These are phyloP conservation scores for Gossypium longicalyx DNA, from an alignment of 345 rosid species.

Conservation along the genomic window DNA sequence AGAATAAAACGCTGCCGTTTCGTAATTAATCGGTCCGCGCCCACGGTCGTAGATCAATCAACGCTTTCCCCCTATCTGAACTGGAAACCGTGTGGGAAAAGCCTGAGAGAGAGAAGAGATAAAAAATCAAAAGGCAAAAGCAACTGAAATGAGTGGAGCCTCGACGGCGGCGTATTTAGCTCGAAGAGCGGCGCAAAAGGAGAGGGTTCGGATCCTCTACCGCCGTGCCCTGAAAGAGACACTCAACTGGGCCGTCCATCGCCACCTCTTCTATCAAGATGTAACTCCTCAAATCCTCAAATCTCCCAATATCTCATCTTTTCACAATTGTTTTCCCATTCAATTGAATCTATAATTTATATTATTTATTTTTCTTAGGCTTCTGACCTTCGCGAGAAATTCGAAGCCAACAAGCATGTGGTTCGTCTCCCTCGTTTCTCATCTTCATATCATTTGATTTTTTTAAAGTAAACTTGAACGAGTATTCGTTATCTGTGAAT, in stretches of 20 bases:
- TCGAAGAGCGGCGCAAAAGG: constrained; percentile 90
- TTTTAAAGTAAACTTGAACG: neutral
- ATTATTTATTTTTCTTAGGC: constrained; percentile 39
- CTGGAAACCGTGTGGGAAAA: constrained; percentile 1
- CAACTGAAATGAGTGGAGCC: constrained; percentile 53
- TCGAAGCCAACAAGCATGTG: constrained; percentile 80
- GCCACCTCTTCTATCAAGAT: constrained; percentile 84
- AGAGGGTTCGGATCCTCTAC: constrained; percentile 88
- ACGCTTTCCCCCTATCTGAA: neutral
- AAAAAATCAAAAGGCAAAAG: neutral
- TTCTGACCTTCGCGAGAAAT: constrained; percentile 67
- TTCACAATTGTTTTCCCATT: neutral
- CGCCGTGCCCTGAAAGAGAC: constrained; percentile 94
- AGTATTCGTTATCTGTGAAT: neutral
- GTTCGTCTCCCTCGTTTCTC: constrained; percentile 36
- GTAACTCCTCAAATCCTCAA: constrained; percentile 26
- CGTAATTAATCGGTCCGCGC: neutral
- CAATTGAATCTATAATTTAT: neutral
- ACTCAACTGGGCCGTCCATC: constrained; percentile 98
- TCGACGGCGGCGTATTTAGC: constrained; percentile 69
- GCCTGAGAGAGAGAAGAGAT: constrained; percentile 5
- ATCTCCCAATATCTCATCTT: constrained; percentile 12
- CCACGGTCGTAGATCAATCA: neutral
- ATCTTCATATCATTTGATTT: neutral
- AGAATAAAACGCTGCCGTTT: neutral